phyloP scores from a whole-genome alignment of 208 protist species.

The Balamuthia mandrillaris region DNA sequence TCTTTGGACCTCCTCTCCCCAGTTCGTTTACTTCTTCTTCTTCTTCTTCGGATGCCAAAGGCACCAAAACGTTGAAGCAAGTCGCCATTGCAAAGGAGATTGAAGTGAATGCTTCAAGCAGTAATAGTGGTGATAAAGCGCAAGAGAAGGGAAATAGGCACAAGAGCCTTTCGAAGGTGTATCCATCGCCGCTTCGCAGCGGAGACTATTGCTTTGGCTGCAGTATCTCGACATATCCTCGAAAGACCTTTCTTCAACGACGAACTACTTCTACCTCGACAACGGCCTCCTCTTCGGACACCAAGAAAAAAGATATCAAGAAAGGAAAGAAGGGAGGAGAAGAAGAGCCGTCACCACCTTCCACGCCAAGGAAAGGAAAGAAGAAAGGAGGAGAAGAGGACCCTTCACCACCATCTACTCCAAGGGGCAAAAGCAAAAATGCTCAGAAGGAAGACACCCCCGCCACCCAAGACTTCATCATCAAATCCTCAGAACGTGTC shows the following conservation, averaged over 20 bases:
- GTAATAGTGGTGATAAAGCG: background rate
- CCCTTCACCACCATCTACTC: background rate
- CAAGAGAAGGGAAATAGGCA: background rate
- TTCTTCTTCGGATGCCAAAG: slow-evolving; percentile 17
- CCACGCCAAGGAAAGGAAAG: background rate
- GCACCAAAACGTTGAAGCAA: slow-evolving; percentile 1
- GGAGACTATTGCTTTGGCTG: no score
- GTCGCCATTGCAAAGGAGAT: background rate
- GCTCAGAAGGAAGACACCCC: background rate
- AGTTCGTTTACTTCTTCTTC: background rate
- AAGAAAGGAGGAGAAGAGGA: background rate
- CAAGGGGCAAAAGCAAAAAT: background rate
- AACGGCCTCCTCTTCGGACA: no score
- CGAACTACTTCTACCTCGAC: no score
- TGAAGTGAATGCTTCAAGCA: background rate
- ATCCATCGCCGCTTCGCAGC: background rate
- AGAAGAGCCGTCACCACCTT: no score
- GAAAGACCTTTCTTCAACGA: no score
- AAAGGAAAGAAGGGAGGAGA: no score
- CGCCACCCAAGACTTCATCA: background rate
- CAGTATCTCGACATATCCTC: no score
- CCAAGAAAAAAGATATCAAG: no score
- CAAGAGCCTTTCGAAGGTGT: background rate
- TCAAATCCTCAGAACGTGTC: slow-evolving; percentile 1
- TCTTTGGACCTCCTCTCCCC: background rate